These are phyloP conservation scores for Dillenia suffruticosa DNA, from an alignment of 164 flowering plant species.

Conservation along the genomic window DNA sequence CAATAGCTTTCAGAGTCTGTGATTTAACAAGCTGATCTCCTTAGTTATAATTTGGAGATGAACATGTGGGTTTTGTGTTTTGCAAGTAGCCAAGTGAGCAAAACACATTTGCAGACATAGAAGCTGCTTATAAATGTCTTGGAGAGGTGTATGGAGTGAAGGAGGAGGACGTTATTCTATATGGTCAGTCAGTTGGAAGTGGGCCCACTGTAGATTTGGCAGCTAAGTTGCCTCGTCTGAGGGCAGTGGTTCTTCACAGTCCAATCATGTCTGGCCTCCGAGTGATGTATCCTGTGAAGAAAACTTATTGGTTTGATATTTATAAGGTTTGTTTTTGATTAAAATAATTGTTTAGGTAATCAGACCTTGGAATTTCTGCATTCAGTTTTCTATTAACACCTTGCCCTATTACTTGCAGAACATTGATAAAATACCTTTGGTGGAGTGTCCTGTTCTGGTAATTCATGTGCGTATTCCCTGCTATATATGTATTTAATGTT, in stretches of 20 bases:
- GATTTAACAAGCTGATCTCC: not conserved
- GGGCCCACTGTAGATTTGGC: constrained; percentile 90
- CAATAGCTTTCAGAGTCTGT: too few relatives aligned
- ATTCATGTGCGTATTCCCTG: constrained; percentile 71
- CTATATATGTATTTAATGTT: too few relatives aligned
- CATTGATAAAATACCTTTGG: constrained; percentile 63
- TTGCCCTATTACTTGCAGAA: constrained; percentile 51
- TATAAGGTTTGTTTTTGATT: constrained; percentile 50
- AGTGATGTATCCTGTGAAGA: constrained; percentile 85
- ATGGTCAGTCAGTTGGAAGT: constrained; percentile 93
- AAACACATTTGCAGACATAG: constrained; percentile 83
- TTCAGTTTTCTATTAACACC: not conserved
- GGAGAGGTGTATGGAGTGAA: constrained; percentile 60
- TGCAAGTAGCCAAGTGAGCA: constrained; percentile 67
- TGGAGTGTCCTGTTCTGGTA: constrained; percentile 74
- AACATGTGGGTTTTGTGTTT: constrained; percentile 1
- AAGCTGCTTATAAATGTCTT: constrained; percentile 80
- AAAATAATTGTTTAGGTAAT: not conserved
- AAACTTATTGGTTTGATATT: constrained; percentile 84
- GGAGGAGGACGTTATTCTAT: constrained; percentile 74
- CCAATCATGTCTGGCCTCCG: constrained; percentile 81
- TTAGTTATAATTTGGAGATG: not conserved
- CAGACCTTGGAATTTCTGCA: not conserved
- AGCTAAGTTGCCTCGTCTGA: constrained; percentile 45
- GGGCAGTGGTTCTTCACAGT: constrained; percentile 89